Evolutionary conservation across 2,329 filamentous ascomycete species (phyloP).

Genomic region (Mycosphaerella sp.): DNA sequence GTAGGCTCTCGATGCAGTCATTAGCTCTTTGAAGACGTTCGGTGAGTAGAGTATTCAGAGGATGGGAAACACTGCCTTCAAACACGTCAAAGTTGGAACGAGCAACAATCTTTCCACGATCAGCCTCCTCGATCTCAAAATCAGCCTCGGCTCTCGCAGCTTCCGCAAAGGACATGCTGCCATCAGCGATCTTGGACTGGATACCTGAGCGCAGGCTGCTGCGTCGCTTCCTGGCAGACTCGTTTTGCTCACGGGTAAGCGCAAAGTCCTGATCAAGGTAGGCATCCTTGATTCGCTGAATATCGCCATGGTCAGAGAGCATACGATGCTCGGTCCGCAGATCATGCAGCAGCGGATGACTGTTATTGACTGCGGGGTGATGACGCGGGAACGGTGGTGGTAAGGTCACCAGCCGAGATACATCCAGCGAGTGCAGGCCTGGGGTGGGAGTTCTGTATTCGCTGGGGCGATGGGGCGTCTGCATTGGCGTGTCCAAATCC

Average conservation of each 20-base stretch:
- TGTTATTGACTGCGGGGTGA: slow-evolving; percentile 93
- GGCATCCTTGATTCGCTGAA: slow-evolving; percentile 50
- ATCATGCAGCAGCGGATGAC: slow-evolving; percentile 77
- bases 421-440: slow-evolving; percentile 54
- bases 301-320: slow-evolving; percentile 62
- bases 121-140: slow-evolving; percentile 62
- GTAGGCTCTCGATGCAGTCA: slow-evolving; percentile 69
- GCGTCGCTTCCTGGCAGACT: slow-evolving; percentile 29
- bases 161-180: slow-evolving; percentile 74
- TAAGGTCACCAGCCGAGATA: slow-evolving; percentile 85
- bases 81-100: slow-evolving; percentile 80
- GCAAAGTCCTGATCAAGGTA: slow-evolving; percentile 30
- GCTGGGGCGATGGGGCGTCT: slow-evolving; percentile 25
- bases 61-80: slow-evolving; percentile 74
- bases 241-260: slow-evolving; percentile 43
- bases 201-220: slow-evolving; percentile 47
- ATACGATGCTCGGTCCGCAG: slow-evolving; percentile 71
- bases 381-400: slow-evolving; percentile 92
- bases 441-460: slow-evolving; percentile 24
- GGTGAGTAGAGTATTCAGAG: slow-evolving; percentile 73
- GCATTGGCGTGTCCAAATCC: slow-evolving; percentile 32
- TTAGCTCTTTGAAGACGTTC: slow-evolving; percentile 68
- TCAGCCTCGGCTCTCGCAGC: slow-evolving; percentile 71
- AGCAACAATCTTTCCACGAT: slow-evolving; percentile 63
- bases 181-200: slow-evolving; percentile 69